A percentile compares a stretch with the other conserved stretches of the same genome.
Conservation (phyloP, 2,329 filamentous ascomycete species). For the Aspergillus clavatus region DNA sequence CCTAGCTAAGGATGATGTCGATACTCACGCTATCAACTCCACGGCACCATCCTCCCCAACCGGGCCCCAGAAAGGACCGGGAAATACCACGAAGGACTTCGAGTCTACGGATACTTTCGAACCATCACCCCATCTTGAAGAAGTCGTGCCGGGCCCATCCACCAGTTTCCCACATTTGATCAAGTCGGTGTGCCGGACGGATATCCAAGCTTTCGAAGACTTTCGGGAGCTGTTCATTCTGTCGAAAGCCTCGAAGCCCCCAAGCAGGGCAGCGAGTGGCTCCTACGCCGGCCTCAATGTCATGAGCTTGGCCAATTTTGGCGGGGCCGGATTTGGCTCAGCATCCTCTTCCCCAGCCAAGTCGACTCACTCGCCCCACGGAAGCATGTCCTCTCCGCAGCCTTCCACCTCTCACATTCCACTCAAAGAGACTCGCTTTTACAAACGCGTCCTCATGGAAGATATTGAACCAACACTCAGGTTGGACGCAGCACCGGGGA, state of each 20-base stretch:
- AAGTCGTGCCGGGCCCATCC: constrained; percentile 57
- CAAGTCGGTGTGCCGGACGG: constrained; percentile 75
- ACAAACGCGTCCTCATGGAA: constrained; percentile 80
- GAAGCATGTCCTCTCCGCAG: constrained; percentile 38
- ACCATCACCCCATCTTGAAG: constrained; percentile 45
- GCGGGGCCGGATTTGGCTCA: constrained; percentile 48
- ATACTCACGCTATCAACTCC: constrained; percentile 61
- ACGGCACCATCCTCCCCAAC: constrained; percentile 76
- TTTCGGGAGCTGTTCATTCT: constrained; percentile 72
- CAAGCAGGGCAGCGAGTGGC: constrained; percentile 67
- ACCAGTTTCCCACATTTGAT: constrained; percentile 78
- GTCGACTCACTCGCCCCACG: constrained; percentile 52
- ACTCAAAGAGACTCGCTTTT: constrained; percentile 88
- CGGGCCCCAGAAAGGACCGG: constrained; percentile 53
- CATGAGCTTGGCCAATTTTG: constrained; percentile 49
- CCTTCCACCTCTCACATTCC: constrained; percentile 45
- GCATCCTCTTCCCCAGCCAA: constrained; percentile 55
- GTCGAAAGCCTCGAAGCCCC: constrained; percentile 57
- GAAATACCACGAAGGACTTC: constrained; percentile 50
- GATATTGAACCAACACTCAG: constrained; percentile 93
- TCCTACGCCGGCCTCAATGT: constrained; percentile 62
- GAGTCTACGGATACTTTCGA: constrained; percentile 56
- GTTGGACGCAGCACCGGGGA: constrained; percentile 79
- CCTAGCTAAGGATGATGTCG: constrained; percentile 63
- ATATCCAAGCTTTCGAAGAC: constrained; percentile 76